Percentiles rank a stretch among this genome's conserved stretches.
Evolutionary conservation across 2,329 filamentous ascomycete genomes (phyloP).

Genomic region (Pyrenophora graminea): DNA sequence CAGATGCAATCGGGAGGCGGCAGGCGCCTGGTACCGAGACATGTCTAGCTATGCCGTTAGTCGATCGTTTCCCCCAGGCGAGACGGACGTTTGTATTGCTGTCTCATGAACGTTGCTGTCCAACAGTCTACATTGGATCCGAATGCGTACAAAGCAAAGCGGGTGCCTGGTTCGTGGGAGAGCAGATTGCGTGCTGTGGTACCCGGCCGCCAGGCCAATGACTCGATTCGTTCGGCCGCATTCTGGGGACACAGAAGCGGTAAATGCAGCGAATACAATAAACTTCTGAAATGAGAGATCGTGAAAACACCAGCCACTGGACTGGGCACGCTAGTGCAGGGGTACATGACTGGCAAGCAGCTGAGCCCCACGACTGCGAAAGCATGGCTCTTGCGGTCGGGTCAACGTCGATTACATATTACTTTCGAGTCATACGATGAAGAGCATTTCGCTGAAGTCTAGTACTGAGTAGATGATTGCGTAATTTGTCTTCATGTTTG

Average conservation of each 20-base stretch:
- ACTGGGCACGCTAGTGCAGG: slow-evolving; percentile 16
- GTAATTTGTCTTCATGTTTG: slow-evolving; percentile 14
- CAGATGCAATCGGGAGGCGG: not conserved
- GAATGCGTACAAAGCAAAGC: slow-evolving; percentile 3
- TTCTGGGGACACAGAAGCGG: slow-evolving; percentile 6
- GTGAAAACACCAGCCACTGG: slow-evolving; percentile 6
- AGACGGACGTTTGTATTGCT: slow-evolving; percentile 5
- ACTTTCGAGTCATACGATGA: not conserved
- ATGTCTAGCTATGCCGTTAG: not conserved
- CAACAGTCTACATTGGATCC: not conserved
- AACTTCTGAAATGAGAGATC: slow-evolving; percentile 5
- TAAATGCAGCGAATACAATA: slow-evolving; percentile 10
- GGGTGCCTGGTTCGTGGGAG: slow-evolving; percentile 1
- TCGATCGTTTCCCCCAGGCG: not conserved
- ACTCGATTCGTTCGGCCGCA: slow-evolving; percentile 6
- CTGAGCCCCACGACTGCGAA: slow-evolving; percentile 14
- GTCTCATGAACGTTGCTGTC: slow-evolving; percentile 9
- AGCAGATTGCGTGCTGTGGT: slow-evolving; percentile 6
- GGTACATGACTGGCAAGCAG: slow-evolving; percentile 19
- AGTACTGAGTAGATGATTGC: not conserved
- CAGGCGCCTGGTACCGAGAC: not conserved
- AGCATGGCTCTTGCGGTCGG: not conserved
- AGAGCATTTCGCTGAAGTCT: not conserved
- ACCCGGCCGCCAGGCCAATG: slow-evolving; percentile 4
- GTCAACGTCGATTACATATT: not conserved